Evolutionary conservation across 1,284 basidiomycete genomes (phyloP).

Genomic region (Golubevia sp.): DNA sequence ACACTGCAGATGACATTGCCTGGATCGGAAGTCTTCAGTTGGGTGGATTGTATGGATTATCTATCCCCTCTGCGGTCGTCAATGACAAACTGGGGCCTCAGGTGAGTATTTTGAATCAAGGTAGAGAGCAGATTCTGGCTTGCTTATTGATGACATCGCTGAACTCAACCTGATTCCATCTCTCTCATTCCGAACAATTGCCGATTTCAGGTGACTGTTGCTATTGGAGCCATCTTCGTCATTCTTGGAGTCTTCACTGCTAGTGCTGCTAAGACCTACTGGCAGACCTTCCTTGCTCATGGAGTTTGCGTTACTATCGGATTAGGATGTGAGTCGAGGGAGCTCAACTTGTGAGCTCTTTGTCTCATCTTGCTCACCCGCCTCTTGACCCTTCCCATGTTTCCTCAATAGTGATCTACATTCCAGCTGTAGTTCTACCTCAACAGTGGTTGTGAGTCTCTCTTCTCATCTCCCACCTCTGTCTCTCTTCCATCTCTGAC

Average conservation of each 20-base stretch:
- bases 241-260: constrained; percentile 12
- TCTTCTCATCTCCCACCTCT: not conserved
- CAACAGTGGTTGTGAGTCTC: not conserved
- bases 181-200: too few relatives aligned
- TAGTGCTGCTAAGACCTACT: constrained; percentile 7
- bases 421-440: not conserved
- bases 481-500: not conserved
- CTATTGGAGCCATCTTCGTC: constrained; percentile 4
- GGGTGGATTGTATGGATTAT: not conserved
- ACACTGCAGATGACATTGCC: not conserved
- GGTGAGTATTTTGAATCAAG: constrained; percentile 2
- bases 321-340: not conserved
- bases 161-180: too few relatives aligned
- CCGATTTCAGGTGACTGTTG: not conserved
- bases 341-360: too few relatives aligned
- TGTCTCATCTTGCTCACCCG: too few relatives aligned
- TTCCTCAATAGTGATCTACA: not conserved
- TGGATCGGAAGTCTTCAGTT: constrained; percentile 10
- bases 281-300: constrained; percentile 11
- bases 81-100: not conserved
- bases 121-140: too few relatives aligned
- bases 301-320: constrained; percentile 12
- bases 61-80: not conserved
- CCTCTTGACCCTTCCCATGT: too few relatives aligned
- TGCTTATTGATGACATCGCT: too few relatives aligned